phyloP scores from a whole-genome alignment of 1,284 basidiomycete species.

The Golubevia sp. region DNA sequence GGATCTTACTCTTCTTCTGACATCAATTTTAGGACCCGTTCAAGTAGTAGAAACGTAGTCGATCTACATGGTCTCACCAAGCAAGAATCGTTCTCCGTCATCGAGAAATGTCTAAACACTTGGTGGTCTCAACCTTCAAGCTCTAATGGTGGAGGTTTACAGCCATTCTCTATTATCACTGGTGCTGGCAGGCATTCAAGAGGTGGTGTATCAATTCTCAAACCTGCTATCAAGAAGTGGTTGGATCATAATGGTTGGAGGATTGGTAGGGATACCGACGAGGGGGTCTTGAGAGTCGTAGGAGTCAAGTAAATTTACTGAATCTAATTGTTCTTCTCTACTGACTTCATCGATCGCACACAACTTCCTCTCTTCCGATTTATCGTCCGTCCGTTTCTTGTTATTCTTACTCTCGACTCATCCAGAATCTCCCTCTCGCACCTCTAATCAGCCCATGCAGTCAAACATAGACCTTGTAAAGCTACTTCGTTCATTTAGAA shows the following conservation, averaged over 20 bases:
- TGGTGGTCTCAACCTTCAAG: not conserved
- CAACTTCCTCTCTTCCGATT: not conserved
- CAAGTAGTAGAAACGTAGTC: not conserved
- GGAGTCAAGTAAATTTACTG: not conserved
- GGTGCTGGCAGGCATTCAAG: not conserved
- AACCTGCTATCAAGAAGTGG: not conserved
- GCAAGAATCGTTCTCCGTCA: not conserved
- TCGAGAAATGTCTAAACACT: not conserved
- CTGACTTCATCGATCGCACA: not conserved
- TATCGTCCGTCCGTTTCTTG: too few relatives aligned
- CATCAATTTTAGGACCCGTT: too few relatives aligned
- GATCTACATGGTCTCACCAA: not conserved
- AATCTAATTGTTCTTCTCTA: constrained; percentile 5
- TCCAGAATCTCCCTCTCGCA: too few relatives aligned
- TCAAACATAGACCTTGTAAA: too few relatives aligned
- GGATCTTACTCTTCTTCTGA: not conserved
- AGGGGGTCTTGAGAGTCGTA: not conserved
- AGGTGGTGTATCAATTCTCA: not conserved
- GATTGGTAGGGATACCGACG: not conserved
- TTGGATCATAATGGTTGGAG: not conserved
- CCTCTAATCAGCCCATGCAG: too few relatives aligned
- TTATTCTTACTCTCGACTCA: too few relatives aligned
- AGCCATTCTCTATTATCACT: not conserved
- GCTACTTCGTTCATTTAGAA: too few relatives aligned
- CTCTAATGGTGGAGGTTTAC: not conserved